Evolutionary conservation across 805 yeast species (phyloP), one percentile per base, ranked within the genome.

Genomic region (Wickerhamiella siamensis): DNA sequence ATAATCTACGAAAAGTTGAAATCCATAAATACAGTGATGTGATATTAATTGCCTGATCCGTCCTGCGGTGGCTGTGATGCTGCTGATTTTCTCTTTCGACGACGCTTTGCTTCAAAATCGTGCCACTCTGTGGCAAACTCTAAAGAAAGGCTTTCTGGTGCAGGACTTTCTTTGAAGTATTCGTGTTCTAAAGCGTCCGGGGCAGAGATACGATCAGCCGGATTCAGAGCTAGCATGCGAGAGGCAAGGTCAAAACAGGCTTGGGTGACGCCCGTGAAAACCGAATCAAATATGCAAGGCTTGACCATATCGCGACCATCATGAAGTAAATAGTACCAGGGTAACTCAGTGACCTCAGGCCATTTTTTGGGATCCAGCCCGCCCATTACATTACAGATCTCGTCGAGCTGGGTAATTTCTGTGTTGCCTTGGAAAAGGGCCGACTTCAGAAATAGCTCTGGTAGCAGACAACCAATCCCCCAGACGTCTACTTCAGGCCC

Each of bases 391-490:
- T 77, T 74, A 56, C 77, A 84, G 5, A 91, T 83, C 26, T 78
- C 74, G 50, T 72, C 69, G 22, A 91, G 58, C 58, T 88, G 96
- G 40, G 82, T 78, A 32, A 91, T 69, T 55, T 91, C 98, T 59
- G 91, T 94, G 18, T 70, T 68, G 1, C 95, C 97, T 58, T 79
- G 93, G 58, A 91, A 91, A 1, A 79, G 65, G 0, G 97, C 94
- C 26, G 63, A 62, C 48, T 77, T 72, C 1, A 78, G 72, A 54
- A 83, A 84, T 31, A 91, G 59, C 58, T 91, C 97, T 21, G 84
- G 71, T 45, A 91, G 64, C 20, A 91, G 65, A 63, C 97, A 91
- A 2, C 98, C 98, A 46, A 84, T 77, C 0, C 97, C 95, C 98
- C 98, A 91, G 50, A 84, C 77, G 56, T 91, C 98, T 8, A 91